Percentiles rank a stretch among this genome's conserved stretches.
Conservation (phyloP, 495 filamentous ascomycete genomes). For the Daldinia bambusicola region DNA sequence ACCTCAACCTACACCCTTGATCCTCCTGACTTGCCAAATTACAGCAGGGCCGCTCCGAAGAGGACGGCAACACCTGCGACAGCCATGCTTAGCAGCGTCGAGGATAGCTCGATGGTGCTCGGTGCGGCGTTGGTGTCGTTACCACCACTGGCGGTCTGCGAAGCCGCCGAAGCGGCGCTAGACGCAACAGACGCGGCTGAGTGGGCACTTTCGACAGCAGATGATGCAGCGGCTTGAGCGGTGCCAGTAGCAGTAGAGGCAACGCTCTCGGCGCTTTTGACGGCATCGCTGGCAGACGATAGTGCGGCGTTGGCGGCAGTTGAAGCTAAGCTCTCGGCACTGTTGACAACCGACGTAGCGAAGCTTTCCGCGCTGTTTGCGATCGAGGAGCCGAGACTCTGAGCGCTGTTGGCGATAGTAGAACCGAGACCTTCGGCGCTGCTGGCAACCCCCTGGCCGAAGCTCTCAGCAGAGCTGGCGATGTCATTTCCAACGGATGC, state of each 20-base stretch:
- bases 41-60: conserved; percentile 31
- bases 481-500: conserved; percentile 20
- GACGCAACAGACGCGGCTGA: conserved; percentile 28
- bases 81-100: conserved; percentile 25
- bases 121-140: conserved; percentile 9
- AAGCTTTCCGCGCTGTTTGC: conserved; percentile 19
- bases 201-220: conserved; percentile 34
- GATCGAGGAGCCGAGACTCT: conserved; percentile 21
- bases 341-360: conserved; percentile 21
- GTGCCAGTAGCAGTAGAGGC: conserved; percentile 38
- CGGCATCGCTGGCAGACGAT: conserved; percentile 29
- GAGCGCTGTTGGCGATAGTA: conserved; percentile 15
- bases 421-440: conserved; percentile 22
- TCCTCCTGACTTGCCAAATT: not conserved
- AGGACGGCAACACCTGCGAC: conserved; percentile 29
- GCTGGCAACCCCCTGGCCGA: conserved; percentile 20
- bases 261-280: conserved; percentile 37
- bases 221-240: conserved; percentile 25
- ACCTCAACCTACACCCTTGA: not conserved
- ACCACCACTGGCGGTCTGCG: not conserved
- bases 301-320: conserved; percentile 23
- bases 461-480: conserved; percentile 34
- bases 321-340: conserved; percentile 17
- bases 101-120: conserved; percentile 22
- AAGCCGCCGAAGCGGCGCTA: conserved; percentile 10